Conservation (phyloP, 805 yeast species). For the Ogataea degrootiae region DNA sequence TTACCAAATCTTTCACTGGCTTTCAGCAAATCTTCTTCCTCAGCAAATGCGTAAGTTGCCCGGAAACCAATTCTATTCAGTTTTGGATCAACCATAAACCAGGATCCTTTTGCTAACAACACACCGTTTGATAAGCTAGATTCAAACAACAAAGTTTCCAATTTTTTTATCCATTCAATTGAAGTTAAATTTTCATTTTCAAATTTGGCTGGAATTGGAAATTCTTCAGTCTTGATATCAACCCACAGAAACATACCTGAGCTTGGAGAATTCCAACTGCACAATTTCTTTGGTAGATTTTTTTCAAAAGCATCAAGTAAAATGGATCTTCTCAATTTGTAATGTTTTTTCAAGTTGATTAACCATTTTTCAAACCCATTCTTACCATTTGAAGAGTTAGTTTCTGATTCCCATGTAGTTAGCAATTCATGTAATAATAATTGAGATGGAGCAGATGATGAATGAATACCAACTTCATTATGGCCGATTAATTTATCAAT, state of each 20-base stretch:
- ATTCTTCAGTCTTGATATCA: constrained; percentile 35
- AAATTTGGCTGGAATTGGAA: constrained; percentile 32
- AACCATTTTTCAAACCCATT: constrained; percentile 74
- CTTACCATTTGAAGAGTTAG: constrained; percentile 25
- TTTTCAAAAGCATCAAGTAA: constrained; percentile 48
- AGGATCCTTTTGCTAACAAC: constrained; percentile 29
- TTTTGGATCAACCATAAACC: constrained; percentile 28
- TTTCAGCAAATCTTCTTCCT: constrained; percentile 16
- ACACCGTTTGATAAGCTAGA: constrained; percentile 21
- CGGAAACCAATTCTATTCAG: constrained; percentile 24
- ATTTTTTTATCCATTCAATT: constrained; percentile 26
- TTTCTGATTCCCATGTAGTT: constrained; percentile 45
- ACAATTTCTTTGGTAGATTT: constrained; percentile 41
- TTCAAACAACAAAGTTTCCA: constrained; percentile 27
- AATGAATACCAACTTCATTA: constrained; percentile 69
- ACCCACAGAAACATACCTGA: constrained; percentile 44
- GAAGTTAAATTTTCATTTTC: constrained; percentile 30
- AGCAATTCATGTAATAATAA: constrained; percentile 53
- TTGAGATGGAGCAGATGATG: constrained; percentile 72
- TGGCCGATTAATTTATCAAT: constrained; percentile 49
- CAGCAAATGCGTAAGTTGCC: constrained; percentile 30
- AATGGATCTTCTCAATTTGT: constrained; percentile 57
- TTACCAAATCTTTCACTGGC: constrained; percentile 27
- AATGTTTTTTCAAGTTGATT: constrained; percentile 52
- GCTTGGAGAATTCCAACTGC: constrained; percentile 37